These are phyloP conservation scores for Stachybotrys chartarum DNA, from an alignment of 2,329 filamentous ascomycete species.

Conservation along the genomic window DNA sequence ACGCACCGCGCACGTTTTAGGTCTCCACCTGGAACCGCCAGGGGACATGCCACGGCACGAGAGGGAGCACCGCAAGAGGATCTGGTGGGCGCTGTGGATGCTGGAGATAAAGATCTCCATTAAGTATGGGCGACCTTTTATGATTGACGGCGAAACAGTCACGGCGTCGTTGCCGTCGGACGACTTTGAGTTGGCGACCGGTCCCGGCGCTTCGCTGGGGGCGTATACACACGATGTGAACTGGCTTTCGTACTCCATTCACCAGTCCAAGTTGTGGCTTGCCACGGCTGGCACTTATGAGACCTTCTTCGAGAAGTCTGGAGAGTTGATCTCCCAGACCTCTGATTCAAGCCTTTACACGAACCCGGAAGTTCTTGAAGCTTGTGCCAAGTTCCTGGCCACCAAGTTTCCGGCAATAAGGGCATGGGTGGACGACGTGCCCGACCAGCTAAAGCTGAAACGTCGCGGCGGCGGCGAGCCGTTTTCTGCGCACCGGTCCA, in stretches of 20 bases:
- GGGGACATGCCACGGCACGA: slow-evolving; percentile 19
- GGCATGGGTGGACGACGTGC: slow-evolving; percentile 21
- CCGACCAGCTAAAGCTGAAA: slow-evolving; percentile 24
- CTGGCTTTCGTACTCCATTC: slow-evolving; percentile 13
- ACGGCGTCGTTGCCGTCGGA: slow-evolving; percentile 26
- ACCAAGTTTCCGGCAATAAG: slow-evolving; percentile 21
- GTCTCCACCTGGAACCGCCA: slow-evolving; percentile 39
- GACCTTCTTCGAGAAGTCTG: slow-evolving; percentile 18
- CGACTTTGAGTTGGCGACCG: slow-evolving; percentile 6
- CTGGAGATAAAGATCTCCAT: slow-evolving; percentile 39
- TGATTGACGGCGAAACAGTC: slow-evolving; percentile 21
- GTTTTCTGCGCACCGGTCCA: slow-evolving; percentile 25
- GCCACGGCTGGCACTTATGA: slow-evolving; percentile 16
- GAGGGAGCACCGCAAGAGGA: slow-evolving; percentile 36
- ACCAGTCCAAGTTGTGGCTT: slow-evolving; percentile 7
- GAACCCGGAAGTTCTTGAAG: slow-evolving; percentile 9
- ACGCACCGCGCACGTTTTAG: slow-evolving; percentile 37
- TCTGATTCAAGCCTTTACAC: slow-evolving; percentile 6
- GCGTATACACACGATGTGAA: slow-evolving; percentile 9
- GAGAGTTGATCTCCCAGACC: not conserved
- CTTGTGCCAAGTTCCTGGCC: slow-evolving; percentile 8
- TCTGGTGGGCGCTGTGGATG: slow-evolving; percentile 46
- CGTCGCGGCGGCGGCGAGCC: slow-evolving; percentile 20
- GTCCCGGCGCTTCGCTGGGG: slow-evolving; percentile 8
- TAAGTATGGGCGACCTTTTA: slow-evolving; percentile 38